A percentile compares a stretch with the other conserved stretches of the same genome.
These are phyloP conservation scores for Jackrogersella multiformis DNA, from an alignment of 495 filamentous ascomycete genomes.

Conservation along the genomic window DNA sequence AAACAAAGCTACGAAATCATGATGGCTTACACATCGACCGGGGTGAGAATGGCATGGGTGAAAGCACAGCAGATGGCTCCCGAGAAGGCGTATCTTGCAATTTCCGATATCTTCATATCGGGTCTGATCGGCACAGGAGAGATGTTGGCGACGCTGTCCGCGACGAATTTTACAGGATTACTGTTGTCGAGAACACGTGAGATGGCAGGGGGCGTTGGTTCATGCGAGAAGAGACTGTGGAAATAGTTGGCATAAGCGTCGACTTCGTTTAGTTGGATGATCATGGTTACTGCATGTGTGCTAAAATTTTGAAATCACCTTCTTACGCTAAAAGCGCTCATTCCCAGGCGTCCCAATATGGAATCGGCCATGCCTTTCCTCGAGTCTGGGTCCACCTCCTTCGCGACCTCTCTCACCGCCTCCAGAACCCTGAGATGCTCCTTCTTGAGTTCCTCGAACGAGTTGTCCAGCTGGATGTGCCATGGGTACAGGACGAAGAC, in stretches of 20 bases:
- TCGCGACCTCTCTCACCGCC: conserved; percentile 46
- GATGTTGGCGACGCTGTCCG: conserved; percentile 28
- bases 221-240: conserved; percentile 32
- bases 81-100: conserved; percentile 77
- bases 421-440: conserved; percentile 58
- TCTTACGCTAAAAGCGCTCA: conserved; percentile 39
- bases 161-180: conserved; percentile 36
- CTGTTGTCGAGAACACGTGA: conserved; percentile 34
- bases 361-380: conserved; percentile 39
- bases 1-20: conserved; percentile 30
- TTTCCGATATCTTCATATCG: conserved; percentile 28
- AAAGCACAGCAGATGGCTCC: conserved; percentile 86
- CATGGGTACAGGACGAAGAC: conserved; percentile 73
- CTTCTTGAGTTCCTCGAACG: conserved; percentile 64
- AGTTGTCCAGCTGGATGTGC: conserved; percentile 69
- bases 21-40: conserved; percentile 82
- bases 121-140: conserved; percentile 21
- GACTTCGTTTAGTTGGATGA: conserved; percentile 27
- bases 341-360: conserved; percentile 40
- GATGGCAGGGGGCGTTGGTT: conserved; percentile 19
- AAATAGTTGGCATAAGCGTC: conserved; percentile 40
- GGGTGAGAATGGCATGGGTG: conserved; percentile 83
- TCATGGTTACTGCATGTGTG: conserved; percentile 41
- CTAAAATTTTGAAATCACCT: conserved; percentile 46
- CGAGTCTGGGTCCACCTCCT: conserved; percentile 43